These are phyloP conservation scores for Bombardia bombarda DNA, from an alignment of 495 filamentous ascomycete species.

Conservation along the genomic window DNA sequence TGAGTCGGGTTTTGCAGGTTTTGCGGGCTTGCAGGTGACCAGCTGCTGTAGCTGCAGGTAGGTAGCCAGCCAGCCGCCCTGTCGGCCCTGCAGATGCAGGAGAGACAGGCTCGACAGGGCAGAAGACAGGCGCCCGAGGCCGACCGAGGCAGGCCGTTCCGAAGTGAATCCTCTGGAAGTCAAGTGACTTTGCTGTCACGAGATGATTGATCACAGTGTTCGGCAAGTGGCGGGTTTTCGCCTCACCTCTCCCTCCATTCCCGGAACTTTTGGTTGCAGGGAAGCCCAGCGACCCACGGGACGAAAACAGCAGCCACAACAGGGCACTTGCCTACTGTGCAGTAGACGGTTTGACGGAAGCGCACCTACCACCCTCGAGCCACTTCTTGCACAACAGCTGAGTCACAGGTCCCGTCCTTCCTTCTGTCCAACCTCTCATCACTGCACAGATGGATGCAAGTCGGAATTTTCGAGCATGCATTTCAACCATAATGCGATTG, in stretches of 20 bases:
- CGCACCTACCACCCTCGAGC: neutral
- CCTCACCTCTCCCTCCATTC: constrained; percentile 5
- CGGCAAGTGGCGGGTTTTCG: constrained; percentile 3
- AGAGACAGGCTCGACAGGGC: neutral
- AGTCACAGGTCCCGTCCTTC: neutral
- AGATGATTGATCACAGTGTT: neutral
- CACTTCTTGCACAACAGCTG: neutral
- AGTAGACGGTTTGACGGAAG: neutral
- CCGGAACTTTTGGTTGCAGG: too few species aligned
- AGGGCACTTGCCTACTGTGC: neutral
- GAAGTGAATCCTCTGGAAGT: too few species aligned
- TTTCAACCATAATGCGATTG: neutral
- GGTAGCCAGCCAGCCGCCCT: neutral
- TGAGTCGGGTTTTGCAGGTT: too few species aligned
- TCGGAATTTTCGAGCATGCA: too few species aligned
- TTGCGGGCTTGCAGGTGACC: too few species aligned
- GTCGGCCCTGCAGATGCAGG: neutral
- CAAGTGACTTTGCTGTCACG: constrained; percentile 5
- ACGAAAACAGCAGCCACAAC: neutral
- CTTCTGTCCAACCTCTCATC: neutral
- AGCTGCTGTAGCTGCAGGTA: too few species aligned
- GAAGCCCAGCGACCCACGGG: too few species aligned
- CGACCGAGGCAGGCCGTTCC: too few species aligned
- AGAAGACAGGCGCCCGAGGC: neutral
- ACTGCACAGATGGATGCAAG: too few species aligned